Evolutionary conservation across 108 stramenopile species (phyloP).

Genomic region (Nitzschia sp.): DNA sequence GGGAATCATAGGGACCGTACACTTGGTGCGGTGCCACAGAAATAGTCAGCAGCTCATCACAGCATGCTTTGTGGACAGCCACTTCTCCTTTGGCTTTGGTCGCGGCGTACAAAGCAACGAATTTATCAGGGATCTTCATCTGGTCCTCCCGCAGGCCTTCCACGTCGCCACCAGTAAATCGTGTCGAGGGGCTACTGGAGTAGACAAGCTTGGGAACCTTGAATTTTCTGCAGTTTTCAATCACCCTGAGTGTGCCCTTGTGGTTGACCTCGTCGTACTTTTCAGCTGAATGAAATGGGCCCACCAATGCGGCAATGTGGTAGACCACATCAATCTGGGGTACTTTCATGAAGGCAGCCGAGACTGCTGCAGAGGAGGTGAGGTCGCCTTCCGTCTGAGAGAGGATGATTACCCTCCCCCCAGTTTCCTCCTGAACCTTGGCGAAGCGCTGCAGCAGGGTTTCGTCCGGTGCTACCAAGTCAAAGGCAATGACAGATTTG

Average conservation of each 20-base stretch:
- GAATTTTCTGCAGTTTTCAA: conserved; percentile 76
- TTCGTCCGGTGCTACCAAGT: conserved; percentile 72
- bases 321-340: conserved; percentile 83
- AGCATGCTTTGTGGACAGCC: conserved; percentile 66
- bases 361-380: conserved; percentile 74
- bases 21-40: conserved; percentile 97
- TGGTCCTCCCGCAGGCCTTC: conserved; percentile 80
- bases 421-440: conserved; percentile 28
- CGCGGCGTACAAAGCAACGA: conserved; percentile 91
- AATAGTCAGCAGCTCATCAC: conserved; percentile 54
- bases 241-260: conserved; percentile 80
- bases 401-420: conserved; percentile 40
- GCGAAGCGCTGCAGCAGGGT: conserved; percentile 60
- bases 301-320: conserved; percentile 97
- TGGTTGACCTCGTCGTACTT: conserved; percentile 89
- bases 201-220: conserved; percentile 90
- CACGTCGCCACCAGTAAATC: conserved; percentile 94
- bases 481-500: conserved; percentile 90
- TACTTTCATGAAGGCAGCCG: conserved; percentile 62
- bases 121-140: conserved; percentile 56
- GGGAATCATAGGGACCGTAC: conserved; percentile 90
- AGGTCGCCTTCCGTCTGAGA: conserved; percentile 70
- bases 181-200: conserved; percentile 91
- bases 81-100: conserved; percentile 94
- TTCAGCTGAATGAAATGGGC: conserved; percentile 87